A percentile compares a stretch with the other conserved stretches of the same genome.
Evolutionary conservation across 2,329 filamentous ascomycete genomes (phyloP).

Genomic region (Aspergillus sp.): DNA sequence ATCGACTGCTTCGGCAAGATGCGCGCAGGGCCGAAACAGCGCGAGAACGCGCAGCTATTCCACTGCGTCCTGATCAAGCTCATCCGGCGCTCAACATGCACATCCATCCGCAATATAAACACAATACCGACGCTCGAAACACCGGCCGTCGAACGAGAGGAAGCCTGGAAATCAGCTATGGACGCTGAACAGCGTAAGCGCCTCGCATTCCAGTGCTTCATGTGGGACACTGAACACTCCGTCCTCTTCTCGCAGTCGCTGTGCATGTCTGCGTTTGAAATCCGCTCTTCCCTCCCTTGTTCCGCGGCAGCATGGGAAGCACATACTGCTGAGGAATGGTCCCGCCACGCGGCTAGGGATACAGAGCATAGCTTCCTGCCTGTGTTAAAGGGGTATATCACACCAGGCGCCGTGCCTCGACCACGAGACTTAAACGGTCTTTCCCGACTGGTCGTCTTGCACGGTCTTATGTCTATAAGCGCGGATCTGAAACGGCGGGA

Average conservation of each 20-base stretch:
- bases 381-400: conserved; percentile 58
- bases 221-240: conserved; percentile 67
- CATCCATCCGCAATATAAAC: conserved; percentile 38
- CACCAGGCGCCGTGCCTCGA: conserved; percentile 39
- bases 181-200: conserved; percentile 61
- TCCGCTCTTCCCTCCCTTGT: conserved; percentile 58
- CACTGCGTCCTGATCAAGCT: conserved; percentile 57
- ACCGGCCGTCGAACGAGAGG: conserved; percentile 23
- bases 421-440: conserved; percentile 50
- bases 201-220: conserved; percentile 61
- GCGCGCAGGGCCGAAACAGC: conserved; percentile 61
- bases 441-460: conserved; percentile 56
- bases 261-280: conserved; percentile 66
- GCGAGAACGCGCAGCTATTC: conserved; percentile 64
- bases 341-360: conserved; percentile 40
- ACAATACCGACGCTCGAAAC: conserved; percentile 19
- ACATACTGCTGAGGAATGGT: conserved; percentile 53
- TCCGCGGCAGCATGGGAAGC: conserved; percentile 60
- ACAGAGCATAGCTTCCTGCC: conserved; percentile 48
- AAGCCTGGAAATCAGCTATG: conserved; percentile 55
- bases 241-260: conserved; percentile 66
- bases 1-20: conserved; percentile 67
- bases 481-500: conserved; percentile 64
- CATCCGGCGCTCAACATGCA: conserved; percentile 54
- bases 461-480: conserved; percentile 63